Percentiles rank a stretch among this genome's conserved stretches.
Conservation (phyloP, 2,329 filamentous ascomycete genomes). For the Coniochaeta sp. region DNA sequence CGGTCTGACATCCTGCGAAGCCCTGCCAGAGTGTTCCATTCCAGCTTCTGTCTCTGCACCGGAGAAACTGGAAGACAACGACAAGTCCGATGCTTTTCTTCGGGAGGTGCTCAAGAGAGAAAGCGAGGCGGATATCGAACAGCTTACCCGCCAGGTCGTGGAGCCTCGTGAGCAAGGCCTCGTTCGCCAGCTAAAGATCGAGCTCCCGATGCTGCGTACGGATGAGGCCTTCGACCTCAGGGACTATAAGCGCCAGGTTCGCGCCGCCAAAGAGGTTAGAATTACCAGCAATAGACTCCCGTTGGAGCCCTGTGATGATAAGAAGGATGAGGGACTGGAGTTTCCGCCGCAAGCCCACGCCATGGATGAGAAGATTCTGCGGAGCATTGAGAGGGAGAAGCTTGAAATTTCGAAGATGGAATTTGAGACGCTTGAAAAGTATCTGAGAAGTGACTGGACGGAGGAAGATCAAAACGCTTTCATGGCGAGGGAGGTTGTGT, state of each 20-base stretch:
- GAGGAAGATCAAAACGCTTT: constrained; percentile 10
- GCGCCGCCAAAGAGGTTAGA: constrained; percentile 6
- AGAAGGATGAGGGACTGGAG: constrained; percentile 17
- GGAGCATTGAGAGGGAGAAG: constrained; percentile 11
- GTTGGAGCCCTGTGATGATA: constrained; percentile 14
- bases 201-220: constrained; percentile 16
- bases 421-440: constrained; percentile 11
- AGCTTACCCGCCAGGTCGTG: background rate
- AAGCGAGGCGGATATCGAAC: constrained; percentile 4
- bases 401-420: constrained; percentile 14
- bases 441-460: constrained; percentile 12
- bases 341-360: constrained; percentile 10
- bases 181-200: constrained; percentile 12
- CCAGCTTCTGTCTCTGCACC: background rate
- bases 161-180: background rate
- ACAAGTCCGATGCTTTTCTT: constrained; percentile 1
- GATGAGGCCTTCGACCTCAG: constrained; percentile 16
- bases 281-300: constrained; percentile 16
- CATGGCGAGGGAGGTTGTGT: constrained; percentile 7
- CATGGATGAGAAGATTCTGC: constrained; percentile 7
- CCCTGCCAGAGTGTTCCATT: background rate
- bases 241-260: constrained; percentile 8
- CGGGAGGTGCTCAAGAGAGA: constrained; percentile 2
- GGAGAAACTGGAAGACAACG: background rate
- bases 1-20: background rate